Conservation (phyloP, 768 basidiomycete species). For the Lactarius sp. region DNA sequence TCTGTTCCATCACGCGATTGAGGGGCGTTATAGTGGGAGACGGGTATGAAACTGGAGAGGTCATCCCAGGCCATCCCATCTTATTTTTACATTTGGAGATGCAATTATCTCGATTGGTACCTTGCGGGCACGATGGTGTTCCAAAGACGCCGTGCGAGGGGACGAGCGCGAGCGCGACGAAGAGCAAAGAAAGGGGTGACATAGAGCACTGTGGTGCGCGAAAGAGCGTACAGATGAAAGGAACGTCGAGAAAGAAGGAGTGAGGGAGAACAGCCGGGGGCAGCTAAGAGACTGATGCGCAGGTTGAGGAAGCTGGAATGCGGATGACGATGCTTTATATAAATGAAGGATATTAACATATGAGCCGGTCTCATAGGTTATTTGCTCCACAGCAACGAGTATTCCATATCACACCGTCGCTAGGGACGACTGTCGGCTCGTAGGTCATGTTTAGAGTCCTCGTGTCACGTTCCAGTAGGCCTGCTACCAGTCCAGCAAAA, state of each 20-base stretch:
- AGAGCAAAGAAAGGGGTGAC: conserved; percentile 30
- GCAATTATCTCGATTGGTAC: conserved; percentile 4
- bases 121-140: conserved; percentile 10
- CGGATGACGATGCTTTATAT: conserved; percentile 24
- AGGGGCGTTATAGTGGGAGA: background rate
- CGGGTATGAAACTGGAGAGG: background rate
- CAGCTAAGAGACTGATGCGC: conserved; percentile 26
- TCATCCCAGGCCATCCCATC: conserved; percentile 34
- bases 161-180: conserved; percentile 25
- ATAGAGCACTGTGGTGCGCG: conserved; percentile 19
- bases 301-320: conserved; percentile 18
- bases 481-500: background rate
- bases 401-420: background rate
- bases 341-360: conserved; percentile 1
- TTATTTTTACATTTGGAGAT: conserved; percentile 19
- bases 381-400: background rate
- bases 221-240: conserved; percentile 24
- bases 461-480: too few relatives aligned
- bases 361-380: background rate
- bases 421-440: background rate
- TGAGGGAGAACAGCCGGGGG: conserved; percentile 22
- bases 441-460: background rate
- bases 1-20: too few relatives aligned
- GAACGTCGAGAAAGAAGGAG: conserved; percentile 24
- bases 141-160: conserved; percentile 11